Conservation (phyloP, 305 asterid genomes). For the Galium porrigens region DNA sequence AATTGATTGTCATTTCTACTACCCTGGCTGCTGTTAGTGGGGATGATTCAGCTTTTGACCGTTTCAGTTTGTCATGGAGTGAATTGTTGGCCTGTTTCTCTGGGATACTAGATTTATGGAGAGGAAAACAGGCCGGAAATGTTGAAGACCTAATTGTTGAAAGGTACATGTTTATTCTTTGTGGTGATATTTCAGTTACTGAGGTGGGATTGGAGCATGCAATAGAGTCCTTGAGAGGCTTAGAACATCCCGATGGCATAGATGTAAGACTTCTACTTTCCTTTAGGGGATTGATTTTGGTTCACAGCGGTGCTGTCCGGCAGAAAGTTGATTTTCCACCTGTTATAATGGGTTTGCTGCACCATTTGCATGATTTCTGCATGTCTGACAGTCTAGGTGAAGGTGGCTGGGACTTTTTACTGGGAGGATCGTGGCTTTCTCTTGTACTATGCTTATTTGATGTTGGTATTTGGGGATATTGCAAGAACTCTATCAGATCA, state of each 20-base stretch:
- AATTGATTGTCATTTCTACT: slow-evolving; percentile 71
- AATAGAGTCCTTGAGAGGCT: slow-evolving; percentile 28
- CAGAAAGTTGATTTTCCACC: slow-evolving; percentile 32
- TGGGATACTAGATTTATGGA: slow-evolving; percentile 58
- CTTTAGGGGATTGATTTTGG: slow-evolving; percentile 44
- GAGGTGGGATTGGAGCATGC: slow-evolving; percentile 31
- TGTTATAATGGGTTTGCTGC: slow-evolving; percentile 47
- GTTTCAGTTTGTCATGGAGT: slow-evolving; percentile 45
- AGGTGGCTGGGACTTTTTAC: slow-evolving; percentile 60
- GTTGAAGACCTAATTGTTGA: slow-evolving; percentile 72
- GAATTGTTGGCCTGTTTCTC: slow-evolving; percentile 43
- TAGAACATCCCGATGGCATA: slow-evolving; percentile 32
- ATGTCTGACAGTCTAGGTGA: slow-evolving; percentile 35
- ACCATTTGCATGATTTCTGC: slow-evolving; percentile 38
- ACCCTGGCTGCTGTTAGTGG: slow-evolving; percentile 49
- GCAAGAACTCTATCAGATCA: slow-evolving; percentile 22
- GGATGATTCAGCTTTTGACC: slow-evolving; percentile 32
- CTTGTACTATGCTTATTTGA: slow-evolving; percentile 48
- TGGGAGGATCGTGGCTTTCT: slow-evolving; percentile 73
- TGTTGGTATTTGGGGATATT: slow-evolving; percentile 36
- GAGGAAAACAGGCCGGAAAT: slow-evolving; percentile 45
- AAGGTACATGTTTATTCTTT: slow-evolving; percentile 77
- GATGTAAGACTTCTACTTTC: slow-evolving; percentile 43
- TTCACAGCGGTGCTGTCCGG: slow-evolving; percentile 24
- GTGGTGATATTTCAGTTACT: slow-evolving; percentile 66